Evolutionary conservation across 139 green algal genomes (phyloP).

Genomic region (Haematococcus lacustris): DNA sequence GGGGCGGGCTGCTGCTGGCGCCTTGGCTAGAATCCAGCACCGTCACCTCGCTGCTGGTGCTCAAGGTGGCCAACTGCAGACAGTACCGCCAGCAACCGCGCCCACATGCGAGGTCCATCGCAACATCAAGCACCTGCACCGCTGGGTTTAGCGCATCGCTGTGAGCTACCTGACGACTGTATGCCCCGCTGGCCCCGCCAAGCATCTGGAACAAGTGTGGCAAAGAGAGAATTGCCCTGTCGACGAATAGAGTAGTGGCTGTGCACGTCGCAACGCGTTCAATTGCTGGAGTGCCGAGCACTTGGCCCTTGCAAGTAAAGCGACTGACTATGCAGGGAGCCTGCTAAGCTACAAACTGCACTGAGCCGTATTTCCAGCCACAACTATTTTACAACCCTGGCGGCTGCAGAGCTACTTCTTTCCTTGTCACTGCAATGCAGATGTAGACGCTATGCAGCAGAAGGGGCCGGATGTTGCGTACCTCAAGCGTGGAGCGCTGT

Average conservation of each 20-base stretch:
- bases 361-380: background rate
- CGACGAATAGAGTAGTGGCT: too few species aligned
- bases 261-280: too few species aligned
- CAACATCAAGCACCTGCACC: background rate
- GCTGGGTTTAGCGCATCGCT: too few species aligned
- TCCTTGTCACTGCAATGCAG: too few species aligned
- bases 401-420: too few species aligned
- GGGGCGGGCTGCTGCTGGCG: constrained; percentile 36
- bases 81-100: background rate
- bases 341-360: background rate
- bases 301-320: too few species aligned
- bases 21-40: background rate
- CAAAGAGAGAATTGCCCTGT: too few species aligned
- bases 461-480: too few species aligned
- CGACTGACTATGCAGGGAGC: background rate
- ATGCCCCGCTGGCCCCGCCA: background rate
- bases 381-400: too few species aligned
- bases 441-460: too few species aligned
- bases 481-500: background rate
- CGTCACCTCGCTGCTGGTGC: constrained; percentile 13
- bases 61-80: constrained; percentile 49
- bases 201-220: background rate
- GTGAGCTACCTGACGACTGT: background rate
- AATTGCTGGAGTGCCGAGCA: too few species aligned
- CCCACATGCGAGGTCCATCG: background rate